Conservation (phyloP, 257 asterid genomes). For the Solanum paucissectum region DNA sequence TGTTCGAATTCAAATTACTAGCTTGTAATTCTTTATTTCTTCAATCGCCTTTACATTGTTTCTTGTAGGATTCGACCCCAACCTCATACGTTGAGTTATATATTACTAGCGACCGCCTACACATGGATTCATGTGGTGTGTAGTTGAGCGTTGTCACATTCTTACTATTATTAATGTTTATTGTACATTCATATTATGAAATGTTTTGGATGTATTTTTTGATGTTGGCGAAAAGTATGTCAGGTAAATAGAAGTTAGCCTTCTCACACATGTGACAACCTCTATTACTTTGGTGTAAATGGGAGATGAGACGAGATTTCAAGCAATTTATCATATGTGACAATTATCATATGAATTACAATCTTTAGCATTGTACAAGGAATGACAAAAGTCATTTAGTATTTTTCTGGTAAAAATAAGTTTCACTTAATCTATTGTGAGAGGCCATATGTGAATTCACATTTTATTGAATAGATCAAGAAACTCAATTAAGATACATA, state of each 20-base stretch:
- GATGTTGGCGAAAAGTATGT: neutral
- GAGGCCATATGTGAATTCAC: neutral
- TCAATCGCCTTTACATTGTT: neutral
- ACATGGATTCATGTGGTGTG: neutral
- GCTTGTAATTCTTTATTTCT: neutral
- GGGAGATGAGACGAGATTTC: neutral
- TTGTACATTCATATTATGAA: too few relatives aligned
- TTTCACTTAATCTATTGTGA: neutral
- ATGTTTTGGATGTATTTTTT: neutral
- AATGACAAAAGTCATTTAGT: too few relatives aligned
- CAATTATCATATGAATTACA: too few relatives aligned
- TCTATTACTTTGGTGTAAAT: neutral
- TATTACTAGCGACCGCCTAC: neutral
- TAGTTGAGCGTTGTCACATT: neutral
- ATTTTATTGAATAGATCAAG: neutral
- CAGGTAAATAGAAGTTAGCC: neutral
- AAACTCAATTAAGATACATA: neutral
- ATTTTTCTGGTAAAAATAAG: too few relatives aligned
- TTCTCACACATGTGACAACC: neutral
- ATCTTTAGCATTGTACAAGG: neutral
- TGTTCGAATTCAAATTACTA: neutral
- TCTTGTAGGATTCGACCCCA: neutral
- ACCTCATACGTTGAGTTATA: neutral
- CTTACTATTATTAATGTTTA: neutral
- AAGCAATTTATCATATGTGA: neutral